Evolutionary conservation across 2,329 filamentous ascomycete species (phyloP).

Genomic region (Colletotrichum caudatum): DNA sequence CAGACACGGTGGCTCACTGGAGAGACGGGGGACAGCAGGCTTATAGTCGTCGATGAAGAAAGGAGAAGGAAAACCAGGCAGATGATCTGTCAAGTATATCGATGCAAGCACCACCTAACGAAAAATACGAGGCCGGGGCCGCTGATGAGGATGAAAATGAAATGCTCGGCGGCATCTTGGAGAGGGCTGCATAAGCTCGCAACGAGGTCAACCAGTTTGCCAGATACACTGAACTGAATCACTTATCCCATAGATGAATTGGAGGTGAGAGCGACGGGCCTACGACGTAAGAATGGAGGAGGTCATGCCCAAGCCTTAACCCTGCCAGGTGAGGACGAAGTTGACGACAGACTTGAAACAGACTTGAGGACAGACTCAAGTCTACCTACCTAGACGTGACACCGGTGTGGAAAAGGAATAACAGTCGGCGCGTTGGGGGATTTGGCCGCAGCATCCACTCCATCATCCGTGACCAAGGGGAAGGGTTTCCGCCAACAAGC

Average conservation of each 20-base stretch:
- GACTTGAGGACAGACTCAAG: neutral
- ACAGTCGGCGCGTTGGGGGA: conserved; percentile 8
- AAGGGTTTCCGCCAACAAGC: conserved; percentile 21
- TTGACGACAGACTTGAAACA: neutral
- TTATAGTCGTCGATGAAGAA: conserved; percentile 4
- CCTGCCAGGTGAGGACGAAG: conserved; percentile 25
- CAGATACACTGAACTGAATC: neutral
- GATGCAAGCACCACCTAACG: neutral
- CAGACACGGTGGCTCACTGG: conserved; percentile 15
- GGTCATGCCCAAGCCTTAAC: conserved; percentile 26
- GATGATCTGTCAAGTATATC: neutral
- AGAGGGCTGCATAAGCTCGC: neutral
- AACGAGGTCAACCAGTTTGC: neutral
- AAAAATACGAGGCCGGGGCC: conserved; percentile 3
- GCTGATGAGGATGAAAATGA: neutral
- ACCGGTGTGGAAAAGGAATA: conserved; percentile 10
- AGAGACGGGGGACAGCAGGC: neutral
- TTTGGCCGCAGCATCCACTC: conserved; percentile 31
- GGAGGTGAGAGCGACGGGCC: conserved; percentile 24
- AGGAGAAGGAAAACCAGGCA: conserved; percentile 1
- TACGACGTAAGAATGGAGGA: conserved; percentile 24
- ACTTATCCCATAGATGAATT: conserved; percentile 19
- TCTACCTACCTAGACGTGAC: neutral
- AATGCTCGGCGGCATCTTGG: conserved; percentile 8
- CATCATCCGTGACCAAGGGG: conserved; percentile 38